Evolutionary conservation across 306 rosid species (phyloP).

Genomic region (Castanospermum australe): DNA sequence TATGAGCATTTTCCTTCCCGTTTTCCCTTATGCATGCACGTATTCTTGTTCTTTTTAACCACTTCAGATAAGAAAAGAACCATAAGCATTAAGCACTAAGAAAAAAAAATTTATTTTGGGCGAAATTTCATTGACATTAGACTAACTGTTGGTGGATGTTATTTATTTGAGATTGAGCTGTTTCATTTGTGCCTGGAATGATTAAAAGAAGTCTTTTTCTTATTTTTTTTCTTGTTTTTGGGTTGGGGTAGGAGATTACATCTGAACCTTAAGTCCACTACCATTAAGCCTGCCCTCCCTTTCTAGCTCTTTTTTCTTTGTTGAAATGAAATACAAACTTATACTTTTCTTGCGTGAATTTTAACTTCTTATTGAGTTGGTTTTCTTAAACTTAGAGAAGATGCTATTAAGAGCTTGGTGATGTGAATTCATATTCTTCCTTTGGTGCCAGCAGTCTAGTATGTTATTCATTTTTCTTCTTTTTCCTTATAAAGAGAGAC

Average conservation of each 20-base stretch:
- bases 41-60: background rate
- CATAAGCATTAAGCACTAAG: background rate
- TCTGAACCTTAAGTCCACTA: too few relatives aligned
- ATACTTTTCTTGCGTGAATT: background rate
- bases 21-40: background rate
- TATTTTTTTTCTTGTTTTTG: background rate
- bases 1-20: conserved; percentile 10
- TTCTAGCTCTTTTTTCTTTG: background rate
- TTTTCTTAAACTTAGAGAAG: background rate
- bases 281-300: too few relatives aligned
- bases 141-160: background rate
- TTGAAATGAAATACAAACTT: background rate
- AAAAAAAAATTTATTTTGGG: background rate
- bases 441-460: background rate
- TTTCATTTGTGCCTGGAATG: background rate
- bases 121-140: background rate
- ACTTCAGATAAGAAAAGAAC: background rate
- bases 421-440: background rate
- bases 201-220: background rate
- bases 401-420: background rate
- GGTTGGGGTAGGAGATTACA: too few relatives aligned
- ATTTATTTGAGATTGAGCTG: background rate
- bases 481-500: background rate
- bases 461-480: background rate
- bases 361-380: background rate